Evolutionary conservation across 805 yeast species (phyloP).

Genomic region (Peterozyma toletana): DNA sequence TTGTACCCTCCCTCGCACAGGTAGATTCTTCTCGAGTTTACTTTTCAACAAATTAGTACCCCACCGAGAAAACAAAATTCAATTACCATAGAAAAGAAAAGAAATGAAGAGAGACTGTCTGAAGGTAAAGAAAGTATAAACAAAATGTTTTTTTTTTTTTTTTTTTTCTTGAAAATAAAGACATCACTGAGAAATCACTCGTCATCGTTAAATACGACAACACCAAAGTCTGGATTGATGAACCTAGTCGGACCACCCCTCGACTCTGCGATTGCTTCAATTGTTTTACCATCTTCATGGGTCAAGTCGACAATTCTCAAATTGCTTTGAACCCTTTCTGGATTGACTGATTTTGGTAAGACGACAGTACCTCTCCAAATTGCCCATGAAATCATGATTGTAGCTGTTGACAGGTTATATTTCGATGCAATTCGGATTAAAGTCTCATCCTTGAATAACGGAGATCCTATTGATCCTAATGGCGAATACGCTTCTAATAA

Average conservation of each 20-base stretch:
- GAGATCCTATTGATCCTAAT: conserved; percentile 49
- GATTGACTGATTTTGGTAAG: conserved; percentile 28
- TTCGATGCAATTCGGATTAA: conserved; percentile 39
- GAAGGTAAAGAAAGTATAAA: too few species aligned
- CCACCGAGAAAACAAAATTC: too few species aligned
- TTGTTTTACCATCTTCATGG: conserved; percentile 3
- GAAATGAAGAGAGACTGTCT: too few species aligned
- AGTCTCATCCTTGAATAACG: conserved; percentile 37
- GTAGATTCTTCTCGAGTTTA: too few species aligned
- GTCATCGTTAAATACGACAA: conserved; percentile 21
- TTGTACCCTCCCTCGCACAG: too few species aligned
- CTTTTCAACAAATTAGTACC: too few species aligned
- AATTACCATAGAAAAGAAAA: too few species aligned
- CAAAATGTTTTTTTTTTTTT: too few species aligned
- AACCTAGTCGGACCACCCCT: conserved; percentile 3
- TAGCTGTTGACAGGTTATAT: conserved; percentile 39
- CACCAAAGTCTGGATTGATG: conserved; percentile 23
- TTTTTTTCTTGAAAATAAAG: too few species aligned
- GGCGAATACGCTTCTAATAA: conserved; percentile 75
- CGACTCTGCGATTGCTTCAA: neutral
- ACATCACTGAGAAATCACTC: conserved; percentile 3
- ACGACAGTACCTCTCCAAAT: conserved; percentile 41
- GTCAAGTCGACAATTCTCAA: conserved; percentile 11
- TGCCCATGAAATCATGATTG: conserved; percentile 51
- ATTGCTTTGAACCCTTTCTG: conserved; percentile 27